Base-by-base conservation (phyloP, 2,329 filamentous ascomycete species). In the Paramyrothecium sp. region DNA sequence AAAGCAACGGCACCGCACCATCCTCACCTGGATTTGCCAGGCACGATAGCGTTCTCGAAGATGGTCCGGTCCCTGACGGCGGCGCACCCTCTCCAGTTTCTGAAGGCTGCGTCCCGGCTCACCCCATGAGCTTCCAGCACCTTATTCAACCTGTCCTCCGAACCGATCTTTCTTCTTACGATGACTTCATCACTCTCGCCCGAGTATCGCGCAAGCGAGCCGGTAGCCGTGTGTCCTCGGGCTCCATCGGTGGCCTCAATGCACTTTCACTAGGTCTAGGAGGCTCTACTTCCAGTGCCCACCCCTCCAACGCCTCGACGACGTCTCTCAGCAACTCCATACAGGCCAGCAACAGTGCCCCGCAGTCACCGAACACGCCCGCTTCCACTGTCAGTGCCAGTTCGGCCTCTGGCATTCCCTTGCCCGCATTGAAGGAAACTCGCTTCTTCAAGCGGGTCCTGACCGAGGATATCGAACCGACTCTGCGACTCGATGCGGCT, bases 391-490 rank as follows among this genome's bases (percentile, higher is more conserved):
- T 76, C 44, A 84, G 81, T 64, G 70, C 73, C 13, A 69, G 69
- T 51, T 81, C 81, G 41, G 63, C 73, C 34, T 63, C 68, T 12
- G 59, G 61, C 17, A 60, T 67, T 13, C 69, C 69, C 22, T 60
- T 84, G 34, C 86, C 84, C 3, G 86, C 88, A 4, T 77, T 99
- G 46, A 96, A 95, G 69, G 95, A 98, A 56, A 91, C 90, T 26
- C 91, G 90, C 62, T 99, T 98, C 70, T 99, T 94, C 78, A 98
- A 98, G 77, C 88, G 95, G 51, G 88, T 88, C 7, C 75, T 98
- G 23, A 82, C 86, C 20, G 95, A 99, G 72, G 95, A 99, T 68
- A 91, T 99, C 56, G 95, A 99, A 70, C 95, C 95, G 1, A 97
- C 95, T 0, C 78, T 99, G 11, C 88, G 95, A 47, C 83, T 99